Evolutionary conservation across 768 basidiomycete species (phyloP).

Genomic region (Mycena alexandri): DNA sequence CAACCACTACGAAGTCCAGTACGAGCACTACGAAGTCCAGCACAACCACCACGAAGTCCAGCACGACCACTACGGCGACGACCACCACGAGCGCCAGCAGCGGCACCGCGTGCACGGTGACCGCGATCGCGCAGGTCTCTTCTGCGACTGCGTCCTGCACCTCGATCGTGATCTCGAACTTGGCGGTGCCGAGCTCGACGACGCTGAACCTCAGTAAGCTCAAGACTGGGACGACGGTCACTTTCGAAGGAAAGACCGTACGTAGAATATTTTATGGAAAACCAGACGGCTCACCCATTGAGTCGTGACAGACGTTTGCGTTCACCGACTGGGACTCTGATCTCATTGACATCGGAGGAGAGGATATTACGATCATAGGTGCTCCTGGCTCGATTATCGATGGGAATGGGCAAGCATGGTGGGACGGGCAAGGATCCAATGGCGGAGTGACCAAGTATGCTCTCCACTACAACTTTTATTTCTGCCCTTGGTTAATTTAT

Average conservation of each 20-base stretch:
- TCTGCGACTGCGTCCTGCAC: conserved; percentile 33
- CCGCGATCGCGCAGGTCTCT: conserved; percentile 22
- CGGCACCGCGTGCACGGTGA: conserved; percentile 29
- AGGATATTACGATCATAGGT: conserved; percentile 26
- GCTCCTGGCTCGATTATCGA: conserved; percentile 27
- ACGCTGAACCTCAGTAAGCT: conserved; percentile 31
- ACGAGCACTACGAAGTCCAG: conserved; percentile 10
- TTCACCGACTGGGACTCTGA: conserved; percentile 33
- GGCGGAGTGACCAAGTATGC: conserved; percentile 28
- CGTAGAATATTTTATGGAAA: conserved; percentile 4
- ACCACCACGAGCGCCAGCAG: neutral
- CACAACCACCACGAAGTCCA: conserved; percentile 2
- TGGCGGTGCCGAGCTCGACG: conserved; percentile 28
- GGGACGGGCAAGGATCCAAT: conserved; percentile 32
- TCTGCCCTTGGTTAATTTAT: neutral
- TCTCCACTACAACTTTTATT: neutral
- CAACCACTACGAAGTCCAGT: conserved; percentile 12
- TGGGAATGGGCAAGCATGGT: conserved; percentile 32
- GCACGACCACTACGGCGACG: conserved; percentile 14
- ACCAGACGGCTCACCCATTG: neutral
- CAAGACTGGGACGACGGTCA: conserved; percentile 31
- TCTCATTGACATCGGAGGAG: conserved; percentile 30
- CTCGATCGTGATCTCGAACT: conserved; percentile 30
- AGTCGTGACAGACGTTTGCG: conserved; percentile 28
- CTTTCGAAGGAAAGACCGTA: conserved; percentile 31